Evolutionary conservation across 805 yeast species (phyloP), one percentile per base, ranked within the genome.

Genomic region (Ogataea ganodermae): DNA sequence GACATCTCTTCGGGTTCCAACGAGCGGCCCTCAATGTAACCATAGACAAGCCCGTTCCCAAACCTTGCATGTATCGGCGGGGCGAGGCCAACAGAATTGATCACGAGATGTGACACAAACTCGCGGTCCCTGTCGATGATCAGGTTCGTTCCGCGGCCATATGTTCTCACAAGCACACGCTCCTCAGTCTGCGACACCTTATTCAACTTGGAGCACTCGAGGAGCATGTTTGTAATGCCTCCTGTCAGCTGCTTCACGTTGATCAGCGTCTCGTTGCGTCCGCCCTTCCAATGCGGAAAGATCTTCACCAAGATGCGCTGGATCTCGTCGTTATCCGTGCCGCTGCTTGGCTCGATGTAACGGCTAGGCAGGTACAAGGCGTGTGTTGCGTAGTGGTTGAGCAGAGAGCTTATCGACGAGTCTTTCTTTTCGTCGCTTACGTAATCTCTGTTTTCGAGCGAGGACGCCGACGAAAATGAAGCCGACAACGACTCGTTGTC

Each of bases 101-200:
- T 72, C 44, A 81, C 77, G 41, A 81, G 60, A 61, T 86, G 92
- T 47, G 86, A 83, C 16, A 84, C 83, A 59, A 81, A 83, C 61
- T 86, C 94, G 30, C 90, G 69, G 54, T 83, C 83, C 52, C 94
- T 70, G 63, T 86, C 90, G 27, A 86, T 86, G 42, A 86, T 84
- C 30, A 81, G 68, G 45, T 75, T 77, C 1, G 94, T 86, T 10
- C 90, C 90, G 47, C 79, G 76, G 7, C 94, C 94, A 55, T 86
- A 86, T 0, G 86, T 83, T 49, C 94, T 70, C 46, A 86, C 81
- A 14, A 86, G 71, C 0, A 78, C 81, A 5, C 65, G 67, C 45
- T 74, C 76, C 17, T 46, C 35, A 7, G 41, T 26, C n/a, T 51
- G 45, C 13, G 47, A 28, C 12, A 23, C n/a, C 22, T 28, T 30